phyloP scores from a whole-genome alignment of 2,329 filamentous ascomycete species.

The Gliomastix tumulicola region DNA sequence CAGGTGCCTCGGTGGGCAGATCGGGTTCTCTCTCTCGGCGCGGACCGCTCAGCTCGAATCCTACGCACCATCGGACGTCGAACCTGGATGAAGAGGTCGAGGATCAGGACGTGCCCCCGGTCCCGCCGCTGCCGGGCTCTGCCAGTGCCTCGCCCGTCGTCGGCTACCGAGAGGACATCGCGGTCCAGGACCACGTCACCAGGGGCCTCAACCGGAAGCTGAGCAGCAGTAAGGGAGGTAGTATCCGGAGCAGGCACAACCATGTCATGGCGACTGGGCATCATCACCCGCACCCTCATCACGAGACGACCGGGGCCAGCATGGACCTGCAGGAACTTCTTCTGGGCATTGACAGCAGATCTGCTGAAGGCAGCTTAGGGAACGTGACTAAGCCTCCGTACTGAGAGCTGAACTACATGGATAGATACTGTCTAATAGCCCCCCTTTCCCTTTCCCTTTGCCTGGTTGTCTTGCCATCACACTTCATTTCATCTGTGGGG shows the following conservation, averaged over 20 bases:
- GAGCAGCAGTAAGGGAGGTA: slow-evolving; percentile 32
- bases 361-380: slow-evolving; percentile 36
- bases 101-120: slow-evolving; percentile 41
- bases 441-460: too few species aligned
- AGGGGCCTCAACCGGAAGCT: slow-evolving; percentile 26
- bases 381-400: slow-evolving; percentile 43
- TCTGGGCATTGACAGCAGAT: slow-evolving; percentile 41
- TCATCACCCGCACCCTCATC: too few species aligned
- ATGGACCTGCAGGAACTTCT: slow-evolving; percentile 43
- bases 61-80: slow-evolving; percentile 20
- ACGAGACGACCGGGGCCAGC: slow-evolving; percentile 19
- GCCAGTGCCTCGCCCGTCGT: slow-evolving; percentile 14
- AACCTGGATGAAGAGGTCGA: slow-evolving; percentile 19
- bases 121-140: slow-evolving; percentile 43
- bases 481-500: too few species aligned
- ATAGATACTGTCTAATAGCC: neutral
- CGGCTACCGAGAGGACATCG: slow-evolving; percentile 10
- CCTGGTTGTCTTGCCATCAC: too few species aligned
- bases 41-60: slow-evolving; percentile 37
- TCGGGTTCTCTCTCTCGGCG: slow-evolving; percentile 26
- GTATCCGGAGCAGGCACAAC: slow-evolving; percentile 15
- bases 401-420: slow-evolving; percentile 16
- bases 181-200: slow-evolving; percentile 25
- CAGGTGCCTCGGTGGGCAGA: slow-evolving; percentile 11
- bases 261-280: slow-evolving; percentile 4